Evolutionary conservation across 2,329 filamentous ascomycete species (phyloP).

Genomic region (Ambrosiella beaveri): DNA sequence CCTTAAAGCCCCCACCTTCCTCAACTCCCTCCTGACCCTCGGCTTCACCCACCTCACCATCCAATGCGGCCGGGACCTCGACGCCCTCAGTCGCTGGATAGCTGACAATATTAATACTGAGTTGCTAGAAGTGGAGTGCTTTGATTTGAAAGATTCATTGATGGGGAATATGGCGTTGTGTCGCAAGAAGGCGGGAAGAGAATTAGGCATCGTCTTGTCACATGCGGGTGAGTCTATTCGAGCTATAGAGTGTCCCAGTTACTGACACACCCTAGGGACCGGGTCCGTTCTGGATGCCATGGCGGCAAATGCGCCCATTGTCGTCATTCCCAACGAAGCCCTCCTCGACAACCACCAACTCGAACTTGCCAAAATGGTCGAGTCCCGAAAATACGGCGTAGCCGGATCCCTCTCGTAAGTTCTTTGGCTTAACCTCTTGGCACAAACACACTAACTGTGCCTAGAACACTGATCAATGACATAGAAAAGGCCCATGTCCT

Average conservation of each 20-base stretch:
- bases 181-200: conserved; percentile 16
- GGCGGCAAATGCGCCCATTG: conserved; percentile 53
- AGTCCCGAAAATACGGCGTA: conserved; percentile 18
- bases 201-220: conserved; percentile 61
- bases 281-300: conserved; percentile 78
- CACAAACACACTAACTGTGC: not conserved
- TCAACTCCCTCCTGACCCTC: conserved; percentile 37
- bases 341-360: conserved; percentile 83
- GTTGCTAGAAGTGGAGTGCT: conserved; percentile 19
- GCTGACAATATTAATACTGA: conserved; percentile 13
- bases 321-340: conserved; percentile 72
- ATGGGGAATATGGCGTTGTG: conserved; percentile 9
- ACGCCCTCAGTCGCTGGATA: conserved; percentile 28
- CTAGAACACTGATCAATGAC: not conserved
- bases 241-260: not conserved
- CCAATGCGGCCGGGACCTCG: conserved; percentile 61
- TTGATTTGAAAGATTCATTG: conserved; percentile 9
- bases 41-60: conserved; percentile 57
- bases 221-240: conserved; percentile 56
- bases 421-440: not conserved
- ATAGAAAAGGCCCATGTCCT: not conserved
- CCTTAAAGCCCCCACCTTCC: conserved; percentile 44
- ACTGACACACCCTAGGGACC: conserved; percentile 43
- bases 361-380: conserved; percentile 65
- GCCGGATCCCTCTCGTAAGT: conserved; percentile 7